A percentile compares a stretch with the other conserved stretches of the same genome.
phyloP scores from a whole-genome alignment of 441 rosid species.

The Dalechampia spathulata region DNA sequence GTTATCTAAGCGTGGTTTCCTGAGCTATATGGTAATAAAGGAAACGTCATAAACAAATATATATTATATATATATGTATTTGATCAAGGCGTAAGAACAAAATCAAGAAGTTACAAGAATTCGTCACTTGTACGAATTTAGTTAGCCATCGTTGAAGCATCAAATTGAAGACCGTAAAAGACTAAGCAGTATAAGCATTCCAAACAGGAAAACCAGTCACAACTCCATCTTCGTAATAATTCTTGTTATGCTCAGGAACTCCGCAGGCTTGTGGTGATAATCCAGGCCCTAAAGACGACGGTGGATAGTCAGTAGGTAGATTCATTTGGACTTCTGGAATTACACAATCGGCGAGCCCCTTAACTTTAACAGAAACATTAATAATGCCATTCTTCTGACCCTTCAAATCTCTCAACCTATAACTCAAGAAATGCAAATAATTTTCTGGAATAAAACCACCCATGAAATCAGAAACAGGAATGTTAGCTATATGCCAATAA shows the following conservation, averaged over 20 bases:
- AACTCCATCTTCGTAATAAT: background rate
- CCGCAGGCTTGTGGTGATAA: no score
- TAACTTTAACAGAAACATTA: conserved; percentile 47
- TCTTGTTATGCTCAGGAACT: background rate
- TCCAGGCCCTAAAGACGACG: background rate
- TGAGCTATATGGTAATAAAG: no score
- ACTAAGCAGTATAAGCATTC: no score
- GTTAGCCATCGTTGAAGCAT: no score
- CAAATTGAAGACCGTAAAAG: no score
- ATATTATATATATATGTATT: no score
- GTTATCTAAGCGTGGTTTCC: no score
- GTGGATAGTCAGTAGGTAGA: background rate
- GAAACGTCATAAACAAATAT: no score
- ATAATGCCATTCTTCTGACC: conserved; percentile 51
- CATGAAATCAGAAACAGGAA: conserved; percentile 50
- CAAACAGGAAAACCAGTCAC: conserved; percentile 6
- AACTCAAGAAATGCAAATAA: conserved; percentile 54
- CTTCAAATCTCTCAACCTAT: conserved; percentile 46
- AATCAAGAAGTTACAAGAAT: no score
- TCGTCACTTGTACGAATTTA: no score
- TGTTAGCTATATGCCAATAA: conserved; percentile 34
- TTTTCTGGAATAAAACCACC: conserved; percentile 43
- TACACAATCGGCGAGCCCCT: conserved; percentile 3
- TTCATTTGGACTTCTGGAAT: background rate
- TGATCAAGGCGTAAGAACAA: no score